Evolutionary conservation across 495 filamentous ascomycete genomes (phyloP).

Genomic region (Venustampulla echinocandica): DNA sequence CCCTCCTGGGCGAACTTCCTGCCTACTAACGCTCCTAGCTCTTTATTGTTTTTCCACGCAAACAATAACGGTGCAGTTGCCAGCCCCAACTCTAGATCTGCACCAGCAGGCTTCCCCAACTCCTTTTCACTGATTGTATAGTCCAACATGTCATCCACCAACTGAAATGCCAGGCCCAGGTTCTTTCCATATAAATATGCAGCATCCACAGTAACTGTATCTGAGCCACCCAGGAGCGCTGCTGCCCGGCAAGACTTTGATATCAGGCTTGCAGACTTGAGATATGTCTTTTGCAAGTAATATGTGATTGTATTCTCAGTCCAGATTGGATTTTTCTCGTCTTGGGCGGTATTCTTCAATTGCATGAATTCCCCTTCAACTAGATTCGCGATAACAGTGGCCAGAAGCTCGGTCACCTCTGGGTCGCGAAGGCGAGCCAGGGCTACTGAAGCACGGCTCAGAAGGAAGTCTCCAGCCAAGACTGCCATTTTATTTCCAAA

Average conservation of each 20-base stretch:
- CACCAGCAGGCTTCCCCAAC: slow-evolving; percentile 89
- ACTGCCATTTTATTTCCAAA: slow-evolving; percentile 99
- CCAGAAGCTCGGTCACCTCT: slow-evolving; percentile 88
- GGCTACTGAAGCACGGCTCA: slow-evolving; percentile 88
- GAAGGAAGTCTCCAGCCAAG: slow-evolving; percentile 86
- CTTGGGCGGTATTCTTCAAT: slow-evolving; percentile 85
- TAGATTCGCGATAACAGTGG: slow-evolving; percentile 93
- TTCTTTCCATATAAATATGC: slow-evolving; percentile 90
- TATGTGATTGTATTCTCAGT: slow-evolving; percentile 82
- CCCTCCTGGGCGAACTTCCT: slow-evolving; percentile 79
- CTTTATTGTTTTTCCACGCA: slow-evolving; percentile 84
- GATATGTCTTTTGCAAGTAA: slow-evolving; percentile 97
- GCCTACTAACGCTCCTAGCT: slow-evolving; percentile 81
- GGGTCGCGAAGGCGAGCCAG: slow-evolving; percentile 82
- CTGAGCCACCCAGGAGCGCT: slow-evolving; percentile 71
- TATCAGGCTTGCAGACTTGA: slow-evolving; percentile 92
- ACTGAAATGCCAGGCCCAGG: slow-evolving; percentile 87
- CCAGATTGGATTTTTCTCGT: slow-evolving; percentile 73
- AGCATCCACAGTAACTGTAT: slow-evolving; percentile 74
- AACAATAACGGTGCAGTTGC: slow-evolving; percentile 94
- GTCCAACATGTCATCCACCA: slow-evolving; percentile 98
- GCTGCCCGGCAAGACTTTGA: slow-evolving; percentile 90
- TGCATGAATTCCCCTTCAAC: slow-evolving; percentile 99
- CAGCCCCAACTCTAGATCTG: slow-evolving; percentile 86
- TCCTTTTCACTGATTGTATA: slow-evolving; percentile 80